phyloP scores from a whole-genome alignment of 441 rosid genomes.

The Erysimum pusillum region DNA sequence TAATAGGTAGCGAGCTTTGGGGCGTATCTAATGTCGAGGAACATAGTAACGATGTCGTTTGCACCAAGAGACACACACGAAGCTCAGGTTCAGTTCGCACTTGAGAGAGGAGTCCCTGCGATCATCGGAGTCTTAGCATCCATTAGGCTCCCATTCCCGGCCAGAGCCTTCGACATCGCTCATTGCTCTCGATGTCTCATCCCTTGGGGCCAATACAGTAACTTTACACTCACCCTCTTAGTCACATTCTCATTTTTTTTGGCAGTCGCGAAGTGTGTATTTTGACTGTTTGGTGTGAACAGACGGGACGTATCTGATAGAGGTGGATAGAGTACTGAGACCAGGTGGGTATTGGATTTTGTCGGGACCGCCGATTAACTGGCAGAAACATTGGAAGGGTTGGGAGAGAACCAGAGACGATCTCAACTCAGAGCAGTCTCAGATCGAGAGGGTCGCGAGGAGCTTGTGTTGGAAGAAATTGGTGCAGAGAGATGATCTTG shows the following conservation, averaged over 20 bases:
- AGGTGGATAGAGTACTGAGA: conserved; percentile 68
- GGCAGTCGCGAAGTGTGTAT: too few species aligned
- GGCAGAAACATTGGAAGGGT: conserved; percentile 66
- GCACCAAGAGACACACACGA: conserved; percentile 80
- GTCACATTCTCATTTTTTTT: too few species aligned
- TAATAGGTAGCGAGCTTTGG: conserved; percentile 79
- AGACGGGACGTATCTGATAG: conserved; percentile 71
- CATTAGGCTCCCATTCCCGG: conserved; percentile 80
- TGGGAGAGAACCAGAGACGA: conserved; percentile 66
- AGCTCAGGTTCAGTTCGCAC: conserved; percentile 79
- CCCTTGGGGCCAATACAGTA: conserved; percentile 70
- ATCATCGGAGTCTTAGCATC: conserved; percentile 73
- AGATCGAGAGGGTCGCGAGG: conserved; percentile 58
- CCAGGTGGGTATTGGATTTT: conserved; percentile 79
- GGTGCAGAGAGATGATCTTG: conserved; percentile 59
- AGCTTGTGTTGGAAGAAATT: conserved; percentile 76
- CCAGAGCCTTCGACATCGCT: conserved; percentile 77
- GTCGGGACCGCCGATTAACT: conserved; percentile 76
- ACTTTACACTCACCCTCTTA: too few species aligned
- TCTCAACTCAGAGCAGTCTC: conserved; percentile 56
- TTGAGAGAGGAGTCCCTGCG: conserved; percentile 80
- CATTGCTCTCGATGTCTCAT: conserved; percentile 85
- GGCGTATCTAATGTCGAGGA: conserved; percentile 70
- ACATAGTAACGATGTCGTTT: conserved; percentile 66
- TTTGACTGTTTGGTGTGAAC: too few species aligned